phyloP scores from a whole-genome alignment of 2,329 filamentous ascomycete species.

The Microsporum canis region DNA sequence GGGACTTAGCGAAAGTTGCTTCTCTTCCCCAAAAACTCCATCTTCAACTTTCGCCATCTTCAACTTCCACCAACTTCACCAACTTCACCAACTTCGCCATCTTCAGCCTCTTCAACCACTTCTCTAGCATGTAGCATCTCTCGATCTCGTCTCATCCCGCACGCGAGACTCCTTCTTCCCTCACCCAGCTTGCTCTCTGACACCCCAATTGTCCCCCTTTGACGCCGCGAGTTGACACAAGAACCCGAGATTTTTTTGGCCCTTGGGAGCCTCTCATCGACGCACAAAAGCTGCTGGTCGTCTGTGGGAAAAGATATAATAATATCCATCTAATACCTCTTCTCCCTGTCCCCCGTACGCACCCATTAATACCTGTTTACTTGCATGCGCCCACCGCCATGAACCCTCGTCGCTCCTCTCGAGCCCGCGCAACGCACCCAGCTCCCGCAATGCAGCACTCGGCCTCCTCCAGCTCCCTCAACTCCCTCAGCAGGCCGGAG shows the following conservation, averaged over 20 bases:
- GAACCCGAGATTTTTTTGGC: background rate
- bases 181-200: background rate
- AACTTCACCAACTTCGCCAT: background rate
- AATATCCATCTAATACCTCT: background rate
- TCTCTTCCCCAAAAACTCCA: background rate
- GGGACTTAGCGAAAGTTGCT: background rate
- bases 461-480: conserved; percentile 60
- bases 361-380: background rate
- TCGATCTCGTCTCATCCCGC: background rate
- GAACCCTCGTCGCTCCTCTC: conserved; percentile 78
- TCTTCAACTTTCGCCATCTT: background rate
- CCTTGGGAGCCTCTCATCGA: background rate
- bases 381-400: conserved; percentile 26
- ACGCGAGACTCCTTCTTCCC: background rate
- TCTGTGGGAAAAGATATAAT: background rate
- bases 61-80: background rate
- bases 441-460: conserved; percentile 58
- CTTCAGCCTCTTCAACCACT: background rate
- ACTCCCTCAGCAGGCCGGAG: conserved; percentile 62
- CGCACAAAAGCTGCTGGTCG: background rate
- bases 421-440: conserved; percentile 64
- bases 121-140: background rate
- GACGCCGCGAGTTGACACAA: background rate
- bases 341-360: background rate
- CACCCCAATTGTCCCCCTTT: background rate